Evolutionary conservation across 257 asterid genomes (phyloP), one percentile per base, ranked within the genome.

Genomic region (Solanum virginianum): DNA sequence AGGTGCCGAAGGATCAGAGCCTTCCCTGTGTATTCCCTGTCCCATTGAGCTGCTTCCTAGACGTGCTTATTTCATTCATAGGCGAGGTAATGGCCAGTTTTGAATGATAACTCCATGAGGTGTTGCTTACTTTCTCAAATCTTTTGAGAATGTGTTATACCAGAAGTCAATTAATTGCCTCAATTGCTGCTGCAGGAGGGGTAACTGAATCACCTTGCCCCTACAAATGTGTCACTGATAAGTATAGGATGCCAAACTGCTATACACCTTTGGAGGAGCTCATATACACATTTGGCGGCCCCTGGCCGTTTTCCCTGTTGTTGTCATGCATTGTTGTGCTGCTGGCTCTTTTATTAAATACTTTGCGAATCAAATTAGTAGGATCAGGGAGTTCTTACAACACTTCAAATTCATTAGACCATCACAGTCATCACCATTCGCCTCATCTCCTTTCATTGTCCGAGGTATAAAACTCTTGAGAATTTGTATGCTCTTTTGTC

Each of bases 401-500:
- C 55, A 88, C 90, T 85, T 88, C 83, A 80, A 91, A 85, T 91
- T 92, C 97, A 83, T 89, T 90, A 20, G 97, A 90, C 71, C 94
- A 90, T 80, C 97, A 92, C 85, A 91, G 89, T 54, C 92, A 90
- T 87, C 93, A 94, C 83, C 97, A 90, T 84, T 96, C 88, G 87
- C 99, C 98, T 80, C 87, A 93, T 90, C 97, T 96, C 87, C 99
- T 95, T 88, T 96, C 99, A 56, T 92, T 94, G 71, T 96, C 99
- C 83, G 99, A 96, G 95, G 99, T 96, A 82, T 85, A 86, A 49
- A 77, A 85, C 69, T 84, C 85, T 66, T 66, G 51, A 24, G 85
- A 36, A 45, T 65, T 43, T 63, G 39, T 83, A 45, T 60, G 20
- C 45, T 70, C 11, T 83, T 68, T 83, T 57, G 80, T 57, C 20